Evolutionary conservation across 345 rosid genomes (phyloP), one percentile per base, ranked within the genome.

Genomic region (Tarenaya hassleriana): DNA sequence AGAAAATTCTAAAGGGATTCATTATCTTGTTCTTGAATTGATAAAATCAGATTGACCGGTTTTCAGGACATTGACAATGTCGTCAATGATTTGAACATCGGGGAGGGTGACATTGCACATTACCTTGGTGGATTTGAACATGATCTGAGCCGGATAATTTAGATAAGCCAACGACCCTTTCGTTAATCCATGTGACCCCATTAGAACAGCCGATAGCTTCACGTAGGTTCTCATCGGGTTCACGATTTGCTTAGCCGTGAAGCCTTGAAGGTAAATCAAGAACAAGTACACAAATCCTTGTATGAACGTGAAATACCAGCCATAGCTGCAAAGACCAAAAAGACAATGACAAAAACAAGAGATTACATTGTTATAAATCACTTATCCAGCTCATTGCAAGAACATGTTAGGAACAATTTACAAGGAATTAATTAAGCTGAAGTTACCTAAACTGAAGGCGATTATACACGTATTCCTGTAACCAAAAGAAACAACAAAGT

Each of bases 301-400:
- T 31, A 92, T 73, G 64, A 92, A 92, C 7, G 96, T 92, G 79
- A 92, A 92, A 60, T 92, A 88, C 98, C 98, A 92, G 9, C 96
- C 96, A 65, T 88, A 92, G 86, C 98, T 92, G 81, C 34, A 70
- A 67, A 24, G n/a, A 24, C 29, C 2, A 2, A 2, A 24, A 24
- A 24, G 29, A 24, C 29, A 24, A 24, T n/a, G n/a, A n/a, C 3
- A 24, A 24, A 24, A 24, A 65, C 11, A 6, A 52, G 13, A 2
- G 29, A 31, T 39, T 51, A 4, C 41, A 46, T 34, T 47, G 33
- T 2, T 24, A 5, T 2, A 2, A 24, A 24, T 24, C 29, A 24
- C 29, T 2, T 24, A 24, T 24, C 29, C 29, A 24, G 5, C 29
- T 24, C 29, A 24, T 24, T 24, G 29, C 5, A 24, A 24, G 29